phyloP scores from a whole-genome alignment of 306 rosid genomes.

The Quercus agrifolia region DNA sequence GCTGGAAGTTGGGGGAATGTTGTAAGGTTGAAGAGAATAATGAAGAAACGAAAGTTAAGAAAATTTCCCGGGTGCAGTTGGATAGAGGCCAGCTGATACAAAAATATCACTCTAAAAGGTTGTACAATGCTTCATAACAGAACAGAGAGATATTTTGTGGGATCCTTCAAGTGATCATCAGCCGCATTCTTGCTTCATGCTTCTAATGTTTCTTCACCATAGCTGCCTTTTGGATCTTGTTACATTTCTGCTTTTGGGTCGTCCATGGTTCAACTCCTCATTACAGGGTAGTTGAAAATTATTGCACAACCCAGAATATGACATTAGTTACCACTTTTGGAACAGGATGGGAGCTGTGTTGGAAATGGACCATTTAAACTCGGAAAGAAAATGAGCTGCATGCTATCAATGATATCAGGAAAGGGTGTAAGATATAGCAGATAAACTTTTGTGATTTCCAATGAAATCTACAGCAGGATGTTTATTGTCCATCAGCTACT shows the following conservation, averaged over 20 bases:
- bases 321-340: too few species aligned
- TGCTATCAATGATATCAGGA: too few species aligned
- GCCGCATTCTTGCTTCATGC: neutral
- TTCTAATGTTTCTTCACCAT: neutral
- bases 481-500: neutral
- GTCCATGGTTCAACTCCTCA: neutral
- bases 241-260: neutral
- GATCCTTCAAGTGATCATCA: neutral
- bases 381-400: too few species aligned
- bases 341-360: too few species aligned
- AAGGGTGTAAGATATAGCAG: too few species aligned
- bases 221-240: neutral
- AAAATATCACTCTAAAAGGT: neutral
- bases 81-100: constrained; percentile 46
- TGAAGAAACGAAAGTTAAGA: constrained; percentile 49
- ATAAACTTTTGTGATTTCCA: too few species aligned
- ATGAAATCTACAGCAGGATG: too few species aligned
- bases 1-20: constrained; percentile 71
- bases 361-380: too few species aligned
- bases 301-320: too few species aligned
- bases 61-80: constrained; percentile 87
- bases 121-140: neutral
- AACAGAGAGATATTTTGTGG: neutral
- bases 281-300: neutral
- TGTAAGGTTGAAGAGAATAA: constrained; percentile 63